A percentile compares a stretch with the other conserved stretches of the same genome.
Evolutionary conservation across 2,329 filamentous ascomycete genomes (phyloP).

Genomic region (Paecilomyces sp.): DNA sequence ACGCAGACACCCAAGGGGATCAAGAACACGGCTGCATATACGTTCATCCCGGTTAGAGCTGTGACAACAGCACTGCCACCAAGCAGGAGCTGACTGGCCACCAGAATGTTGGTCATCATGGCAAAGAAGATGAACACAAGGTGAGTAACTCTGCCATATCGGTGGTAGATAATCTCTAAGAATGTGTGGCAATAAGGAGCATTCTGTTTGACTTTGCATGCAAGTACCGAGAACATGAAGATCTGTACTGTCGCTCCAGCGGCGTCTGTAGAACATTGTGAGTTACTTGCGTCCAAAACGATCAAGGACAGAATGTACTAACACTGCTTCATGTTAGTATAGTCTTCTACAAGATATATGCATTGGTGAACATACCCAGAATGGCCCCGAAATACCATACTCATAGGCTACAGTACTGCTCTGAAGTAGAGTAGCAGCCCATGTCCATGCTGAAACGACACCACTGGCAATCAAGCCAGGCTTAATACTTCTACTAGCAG

Average conservation of each 20-base stretch:
- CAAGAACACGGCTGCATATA: constrained; percentile 37
- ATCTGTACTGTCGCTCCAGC: constrained; percentile 40
- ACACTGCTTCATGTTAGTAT: not conserved
- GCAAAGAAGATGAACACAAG: constrained; percentile 35
- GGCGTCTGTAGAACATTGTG: constrained; percentile 20
- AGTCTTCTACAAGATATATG: not conserved
- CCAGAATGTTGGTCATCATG: constrained; percentile 38
- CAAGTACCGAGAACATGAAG: constrained; percentile 36
- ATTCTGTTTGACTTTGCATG: constrained; percentile 37
- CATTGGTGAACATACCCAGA: constrained; percentile 18
- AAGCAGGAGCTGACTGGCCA: constrained; percentile 35
- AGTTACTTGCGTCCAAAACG: not conserved
- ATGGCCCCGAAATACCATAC: constrained; percentile 29
- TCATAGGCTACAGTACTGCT: constrained; percentile 26
- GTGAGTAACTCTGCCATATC: constrained; percentile 32
- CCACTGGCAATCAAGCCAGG: constrained; percentile 16
- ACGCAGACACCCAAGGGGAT: constrained; percentile 34
- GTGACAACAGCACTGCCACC: constrained; percentile 40
- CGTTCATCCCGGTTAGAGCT: constrained; percentile 33
- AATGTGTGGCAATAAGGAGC: constrained; percentile 34
- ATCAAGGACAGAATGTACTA: not conserved
- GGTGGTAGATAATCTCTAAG: constrained; percentile 34
- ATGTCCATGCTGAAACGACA: constrained; percentile 11
- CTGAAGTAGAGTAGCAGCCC: constrained; percentile 26
- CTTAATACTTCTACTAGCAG: constrained; percentile 13